phyloP scores from a whole-genome alignment of 2,329 filamentous ascomycete genomes.

The Zymoseptoria pseudotritici region DNA sequence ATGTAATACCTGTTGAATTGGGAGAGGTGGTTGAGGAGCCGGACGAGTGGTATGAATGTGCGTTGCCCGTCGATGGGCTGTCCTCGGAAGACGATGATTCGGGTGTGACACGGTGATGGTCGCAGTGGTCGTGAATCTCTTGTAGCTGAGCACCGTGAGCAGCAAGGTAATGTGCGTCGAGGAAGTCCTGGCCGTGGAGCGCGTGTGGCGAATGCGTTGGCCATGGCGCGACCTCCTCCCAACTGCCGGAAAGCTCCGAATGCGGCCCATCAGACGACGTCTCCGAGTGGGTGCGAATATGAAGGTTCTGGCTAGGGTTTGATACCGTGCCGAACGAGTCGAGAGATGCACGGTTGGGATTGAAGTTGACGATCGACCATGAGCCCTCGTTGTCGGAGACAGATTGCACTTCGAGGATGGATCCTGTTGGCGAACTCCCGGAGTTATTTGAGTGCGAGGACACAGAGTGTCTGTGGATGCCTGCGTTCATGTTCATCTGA shows the following conservation, averaged over 20 bases:
- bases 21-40: slow-evolving; percentile 29
- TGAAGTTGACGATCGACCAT: slow-evolving; percentile 70
- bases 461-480: slow-evolving; percentile 35
- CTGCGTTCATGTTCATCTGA: slow-evolving; percentile 39
- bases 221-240: slow-evolving; percentile 67
- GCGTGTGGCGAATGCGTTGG: slow-evolving; percentile 77
- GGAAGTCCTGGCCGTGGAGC: slow-evolving; percentile 54
- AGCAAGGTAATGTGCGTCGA: slow-evolving; percentile 49
- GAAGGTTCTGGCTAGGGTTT: slow-evolving; percentile 84
- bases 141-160: slow-evolving; percentile 8
- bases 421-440: slow-evolving; percentile 65
- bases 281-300: slow-evolving; percentile 79
- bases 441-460: slow-evolving; percentile 33
- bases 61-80: slow-evolving; percentile 19
- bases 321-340: slow-evolving; percentile 68
- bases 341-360: slow-evolving; percentile 50
- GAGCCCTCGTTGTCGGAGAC: slow-evolving; percentile 68
- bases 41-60: slow-evolving; percentile 21
- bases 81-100: slow-evolving; percentile 22
- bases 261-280: slow-evolving; percentile 58
- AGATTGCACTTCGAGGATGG: slow-evolving; percentile 79
- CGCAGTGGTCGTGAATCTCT: slow-evolving; percentile 15
- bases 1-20: slow-evolving; percentile 29
- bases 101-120: slow-evolving; percentile 24
- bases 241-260: slow-evolving; percentile 63